phyloP scores from a whole-genome alignment of 1,139 yeast species.

The Debaryomyces udenii region DNA sequence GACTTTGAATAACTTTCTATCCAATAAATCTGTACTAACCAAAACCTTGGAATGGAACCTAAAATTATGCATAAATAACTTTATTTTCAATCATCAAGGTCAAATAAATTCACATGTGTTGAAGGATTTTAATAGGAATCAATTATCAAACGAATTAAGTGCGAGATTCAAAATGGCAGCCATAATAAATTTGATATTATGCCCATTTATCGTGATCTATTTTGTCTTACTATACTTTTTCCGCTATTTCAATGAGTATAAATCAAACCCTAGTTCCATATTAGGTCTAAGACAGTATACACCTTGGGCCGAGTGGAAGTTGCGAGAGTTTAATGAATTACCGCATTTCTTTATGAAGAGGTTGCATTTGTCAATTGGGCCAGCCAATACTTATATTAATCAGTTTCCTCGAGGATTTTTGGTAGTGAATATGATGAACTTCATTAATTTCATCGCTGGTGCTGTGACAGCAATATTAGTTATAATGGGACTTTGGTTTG shows the following conservation, averaged over 20 bases:
- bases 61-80: slow-evolving; percentile 84
- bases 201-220: slow-evolving; percentile 86
- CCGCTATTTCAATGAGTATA: slow-evolving; percentile 90
- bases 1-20: slow-evolving; percentile 34
- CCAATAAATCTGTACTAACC: slow-evolving; percentile 57
- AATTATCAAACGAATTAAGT: slow-evolving; percentile 67
- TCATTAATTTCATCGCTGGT: slow-evolving; percentile 80
- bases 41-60: slow-evolving; percentile 94
- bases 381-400: slow-evolving; percentile 81
- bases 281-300: slow-evolving; percentile 85
- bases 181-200: slow-evolving; percentile 71
- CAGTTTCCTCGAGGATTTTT: slow-evolving; percentile 88
- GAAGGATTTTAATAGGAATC: slow-evolving; percentile 70
- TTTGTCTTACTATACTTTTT: slow-evolving; percentile 82
- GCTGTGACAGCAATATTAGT: slow-evolving; percentile 89
- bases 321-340: slow-evolving; percentile 90
- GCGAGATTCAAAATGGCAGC: slow-evolving; percentile 89
- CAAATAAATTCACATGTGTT: slow-evolving; percentile 76
- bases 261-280: slow-evolving; percentile 81
- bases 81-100: slow-evolving; percentile 80
- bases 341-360: slow-evolving; percentile 85
- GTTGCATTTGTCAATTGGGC: slow-evolving; percentile 71
- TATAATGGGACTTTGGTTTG: slow-evolving; percentile 73
- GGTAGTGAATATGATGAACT: slow-evolving; percentile 53
- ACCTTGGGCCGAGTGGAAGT: slow-evolving; percentile 93